Evolutionary conservation across 1,284 basidiomycete genomes (phyloP).

Genomic region (Wolfiporia cocos): DNA sequence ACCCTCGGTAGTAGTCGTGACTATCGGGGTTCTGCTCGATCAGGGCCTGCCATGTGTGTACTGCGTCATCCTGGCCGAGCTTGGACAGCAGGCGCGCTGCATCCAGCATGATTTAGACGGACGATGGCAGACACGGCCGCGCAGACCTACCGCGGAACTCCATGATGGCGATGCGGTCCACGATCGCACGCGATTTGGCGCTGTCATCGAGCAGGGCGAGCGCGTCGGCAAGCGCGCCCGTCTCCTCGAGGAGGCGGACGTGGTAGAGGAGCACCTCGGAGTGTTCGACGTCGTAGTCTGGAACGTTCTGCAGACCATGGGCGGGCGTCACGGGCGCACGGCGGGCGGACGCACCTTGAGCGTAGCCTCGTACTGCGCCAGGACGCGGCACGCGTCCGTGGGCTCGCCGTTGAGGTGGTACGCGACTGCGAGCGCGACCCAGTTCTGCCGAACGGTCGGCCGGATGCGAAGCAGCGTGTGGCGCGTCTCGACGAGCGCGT

Average conservation of each 20-base stretch:
- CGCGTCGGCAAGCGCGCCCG: constrained; percentile 61
- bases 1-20: constrained; percentile 75
- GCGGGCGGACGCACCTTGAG: constrained; percentile 44
- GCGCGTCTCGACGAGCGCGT: constrained; percentile 78
- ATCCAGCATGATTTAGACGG: constrained; percentile 61
- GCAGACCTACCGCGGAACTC: constrained; percentile 62
- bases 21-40: constrained; percentile 87
- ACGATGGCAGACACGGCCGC: constrained; percentile 70
- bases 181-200: constrained; percentile 59
- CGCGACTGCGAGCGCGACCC: constrained; percentile 87
- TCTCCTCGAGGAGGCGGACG: constrained; percentile 72
- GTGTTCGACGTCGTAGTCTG: constrained; percentile 78
- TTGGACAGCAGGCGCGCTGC: constrained; percentile 71
- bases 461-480: constrained; percentile 77
- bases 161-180: constrained; percentile 68
- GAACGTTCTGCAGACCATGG: constrained; percentile 47
- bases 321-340: neutral
- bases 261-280: constrained; percentile 86
- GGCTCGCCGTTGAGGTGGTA: constrained; percentile 82
- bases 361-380: constrained; percentile 63
- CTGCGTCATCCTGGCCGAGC: constrained; percentile 62
- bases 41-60: constrained; percentile 73
- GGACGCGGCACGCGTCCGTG: constrained; percentile 65
- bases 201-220: constrained; percentile 59
- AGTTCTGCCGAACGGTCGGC: constrained; percentile 83